A percentile compares a stretch with the other conserved stretches of the same genome.
Conservation (phyloP, 1,284 basidiomycete species). For the Apiotrichum laibachii region DNA sequence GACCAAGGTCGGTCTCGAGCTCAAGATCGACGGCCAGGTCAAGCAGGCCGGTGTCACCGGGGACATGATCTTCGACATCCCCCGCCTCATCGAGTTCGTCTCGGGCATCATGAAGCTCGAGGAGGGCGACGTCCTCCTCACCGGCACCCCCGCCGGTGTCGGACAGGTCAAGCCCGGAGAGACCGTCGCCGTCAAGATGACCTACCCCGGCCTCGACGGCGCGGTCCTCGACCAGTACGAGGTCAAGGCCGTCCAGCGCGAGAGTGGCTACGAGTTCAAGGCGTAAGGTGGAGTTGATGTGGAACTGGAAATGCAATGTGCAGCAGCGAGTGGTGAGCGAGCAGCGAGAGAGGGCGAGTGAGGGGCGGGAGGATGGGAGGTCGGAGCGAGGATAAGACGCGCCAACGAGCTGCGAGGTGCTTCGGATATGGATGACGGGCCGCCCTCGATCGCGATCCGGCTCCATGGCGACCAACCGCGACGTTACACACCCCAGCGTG, state of each 20-base stretch:
- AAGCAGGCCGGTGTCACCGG: constrained; percentile 82
- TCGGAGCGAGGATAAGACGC: too few species aligned
- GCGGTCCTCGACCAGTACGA: constrained; percentile 63
- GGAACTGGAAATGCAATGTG: neutral
- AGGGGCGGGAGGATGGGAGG: too few species aligned
- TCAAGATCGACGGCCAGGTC: constrained; percentile 72
- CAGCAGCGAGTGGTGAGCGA: too few species aligned
- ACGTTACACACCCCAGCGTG: too few species aligned
- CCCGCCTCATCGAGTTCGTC: constrained; percentile 83
- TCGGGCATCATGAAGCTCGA: constrained; percentile 95
- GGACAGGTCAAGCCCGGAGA: constrained; percentile 76
- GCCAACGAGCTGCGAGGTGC: too few species aligned
- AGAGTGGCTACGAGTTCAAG: constrained; percentile 68
- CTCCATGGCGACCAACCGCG: too few species aligned
- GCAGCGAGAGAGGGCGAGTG: too few species aligned
- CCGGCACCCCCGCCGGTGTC: constrained; percentile 85
- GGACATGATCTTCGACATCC: constrained; percentile 93
- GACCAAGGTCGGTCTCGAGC: constrained; percentile 61
- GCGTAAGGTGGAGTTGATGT: neutral
- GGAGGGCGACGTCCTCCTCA: constrained; percentile 85
- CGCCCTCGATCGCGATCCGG: too few species aligned
- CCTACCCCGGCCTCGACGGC: constrained; percentile 56
- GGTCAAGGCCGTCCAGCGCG: constrained; percentile 64
- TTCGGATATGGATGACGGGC: too few species aligned
- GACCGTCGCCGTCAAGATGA: constrained; percentile 69